These are phyloP conservation scores for Prunus yedoensis DNA, from an alignment of 331 rosid genomes.

Conservation along the genomic window DNA sequence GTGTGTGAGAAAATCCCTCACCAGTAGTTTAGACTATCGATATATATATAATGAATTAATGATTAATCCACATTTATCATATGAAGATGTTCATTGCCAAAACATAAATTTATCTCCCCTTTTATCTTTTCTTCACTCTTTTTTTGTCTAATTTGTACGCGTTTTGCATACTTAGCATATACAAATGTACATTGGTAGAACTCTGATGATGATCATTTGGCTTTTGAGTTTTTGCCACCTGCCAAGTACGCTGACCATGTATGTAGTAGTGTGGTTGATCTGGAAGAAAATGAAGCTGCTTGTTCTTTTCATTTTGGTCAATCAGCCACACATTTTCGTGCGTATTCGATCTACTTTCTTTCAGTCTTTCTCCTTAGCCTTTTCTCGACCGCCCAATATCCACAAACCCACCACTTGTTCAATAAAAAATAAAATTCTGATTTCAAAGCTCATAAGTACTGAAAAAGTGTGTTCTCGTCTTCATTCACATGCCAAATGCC, in stretches of 20 bases:
- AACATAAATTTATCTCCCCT: neutral
- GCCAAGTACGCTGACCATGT: neutral
- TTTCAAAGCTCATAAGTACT: neutral
- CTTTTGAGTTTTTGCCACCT: neutral
- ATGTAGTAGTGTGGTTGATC: neutral
- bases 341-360: neutral
- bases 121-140: neutral
- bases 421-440: neutral
- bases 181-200: neutral
- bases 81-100: too few species aligned
- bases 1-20: too few species aligned
- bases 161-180: neutral
- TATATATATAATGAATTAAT: too few species aligned
- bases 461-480: conserved; percentile 57
- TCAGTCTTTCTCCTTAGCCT: neutral
- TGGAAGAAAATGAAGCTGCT: neutral
- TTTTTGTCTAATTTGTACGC: neutral
- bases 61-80: too few species aligned
- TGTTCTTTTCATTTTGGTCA: neutral
- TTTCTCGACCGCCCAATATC: neutral
- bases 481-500: conserved; percentile 29
- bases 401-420: conserved; percentile 3
- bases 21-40: too few species aligned
- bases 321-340: neutral
- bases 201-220: neutral